phyloP scores from a whole-genome alignment of 2,329 filamentous ascomycete genomes.

The Pseudogymnoascus sp. region DNA sequence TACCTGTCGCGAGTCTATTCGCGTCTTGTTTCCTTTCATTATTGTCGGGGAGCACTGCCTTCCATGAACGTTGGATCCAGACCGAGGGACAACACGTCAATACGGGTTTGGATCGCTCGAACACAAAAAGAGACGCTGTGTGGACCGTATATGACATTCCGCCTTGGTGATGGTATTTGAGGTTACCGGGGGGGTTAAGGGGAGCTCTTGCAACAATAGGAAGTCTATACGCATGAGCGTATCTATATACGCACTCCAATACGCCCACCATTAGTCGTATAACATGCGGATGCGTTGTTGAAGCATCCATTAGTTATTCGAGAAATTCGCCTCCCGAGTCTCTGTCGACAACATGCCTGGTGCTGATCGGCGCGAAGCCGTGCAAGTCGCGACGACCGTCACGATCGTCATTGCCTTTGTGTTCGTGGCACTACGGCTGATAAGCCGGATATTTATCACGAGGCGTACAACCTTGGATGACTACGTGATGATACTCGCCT shows the following conservation, averaged over 20 bases:
- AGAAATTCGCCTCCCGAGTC: neutral
- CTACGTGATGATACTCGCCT: constrained; percentile 70
- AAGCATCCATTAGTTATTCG: neutral
- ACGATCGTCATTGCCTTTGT: constrained; percentile 61
- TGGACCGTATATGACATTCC: neutral
- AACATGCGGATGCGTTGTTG: neutral
- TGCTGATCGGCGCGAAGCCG: constrained; percentile 29
- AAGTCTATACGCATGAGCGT: neutral
- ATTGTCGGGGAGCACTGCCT: neutral
- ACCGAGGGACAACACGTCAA: neutral
- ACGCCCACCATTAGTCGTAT: neutral
- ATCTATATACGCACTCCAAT: neutral
- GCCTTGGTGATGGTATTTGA: neutral
- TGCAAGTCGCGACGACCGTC: constrained; percentile 63
- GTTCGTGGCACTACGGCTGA: constrained; percentile 66
- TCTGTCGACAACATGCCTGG: neutral
- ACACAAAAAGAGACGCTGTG: neutral
- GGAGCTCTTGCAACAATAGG: neutral
- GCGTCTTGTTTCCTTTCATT: neutral
- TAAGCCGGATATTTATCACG: constrained; percentile 66
- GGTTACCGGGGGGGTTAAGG: neutral
- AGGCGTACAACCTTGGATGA: constrained; percentile 67
- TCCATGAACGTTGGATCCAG: neutral
- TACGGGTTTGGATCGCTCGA: neutral
- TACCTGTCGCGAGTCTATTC: neutral